Evolutionary conservation across 1,284 basidiomycete species (phyloP), one percentile per base, ranked within the genome.

Genomic region (Rhodotorula glutinis): DNA sequence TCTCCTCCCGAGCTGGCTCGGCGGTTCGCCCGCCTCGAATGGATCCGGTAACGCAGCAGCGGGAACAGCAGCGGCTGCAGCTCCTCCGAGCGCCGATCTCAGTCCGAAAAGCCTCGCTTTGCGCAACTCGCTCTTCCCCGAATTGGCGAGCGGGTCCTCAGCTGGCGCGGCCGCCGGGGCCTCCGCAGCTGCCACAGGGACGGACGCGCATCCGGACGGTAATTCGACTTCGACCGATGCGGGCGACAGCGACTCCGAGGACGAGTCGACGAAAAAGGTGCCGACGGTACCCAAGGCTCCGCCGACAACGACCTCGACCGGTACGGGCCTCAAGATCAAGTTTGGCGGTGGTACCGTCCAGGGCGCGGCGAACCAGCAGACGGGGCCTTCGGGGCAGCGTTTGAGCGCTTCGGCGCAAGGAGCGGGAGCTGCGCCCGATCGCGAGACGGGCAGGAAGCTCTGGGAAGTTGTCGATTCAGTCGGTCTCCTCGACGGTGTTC

Each of bases 401-500:
- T 17, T 27, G 43, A n/a, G 51, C 11, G 25, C 11, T 1, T n/a
- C 47, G 23, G 25, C 25, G 49, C 10, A 51, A 43, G 49, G 53
- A 14, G 38, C 27, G 25, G 43, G 43, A 30, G 30, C 23, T 13
- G 25, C 43, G 57, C 47, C 49, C 27, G 68, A 72, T 23, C 44
- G 56, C 46, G 57, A 65, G 55, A 55, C 68, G 51, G 67, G 65
- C 4, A 53, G 67, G 27, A 72, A 69, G 57, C 29, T 73, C 55
- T 73, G 69, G 69, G 66, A 73, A 40, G 71, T 73, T 4, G 71
- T 73, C 29, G 71, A 73, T 43, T 62, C 57, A 21, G 69, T 70
- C 4, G 51, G 69, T 10, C 41, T 73, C 55, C 57, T 73, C 9
- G 66, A 71, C 25, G 71, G 71, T 7, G 71, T 73, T 11, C 25